phyloP scores from a whole-genome alignment of 2,329 filamentous ascomycete genomes.

The Colletotrichum lentis region DNA sequence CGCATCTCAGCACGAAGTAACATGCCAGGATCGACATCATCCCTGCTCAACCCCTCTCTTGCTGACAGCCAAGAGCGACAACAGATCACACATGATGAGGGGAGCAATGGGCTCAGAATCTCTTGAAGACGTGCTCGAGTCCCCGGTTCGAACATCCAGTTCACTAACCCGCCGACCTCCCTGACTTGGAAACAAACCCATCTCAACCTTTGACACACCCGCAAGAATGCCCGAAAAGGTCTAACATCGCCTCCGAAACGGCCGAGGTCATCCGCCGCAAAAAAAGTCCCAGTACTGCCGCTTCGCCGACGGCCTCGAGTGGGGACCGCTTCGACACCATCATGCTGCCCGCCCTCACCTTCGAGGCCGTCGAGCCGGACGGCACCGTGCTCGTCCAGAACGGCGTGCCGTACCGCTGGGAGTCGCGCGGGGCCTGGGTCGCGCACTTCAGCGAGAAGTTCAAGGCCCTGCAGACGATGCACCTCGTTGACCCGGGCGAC shows the following conservation, averaged over 20 bases:
- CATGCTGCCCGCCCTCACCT: conserved; percentile 31
- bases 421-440: conserved; percentile 23
- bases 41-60: background rate
- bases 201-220: background rate
- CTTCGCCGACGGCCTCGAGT: conserved; percentile 31
- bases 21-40: background rate
- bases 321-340: conserved; percentile 30
- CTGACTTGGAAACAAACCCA: no score
- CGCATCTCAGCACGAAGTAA: background rate
- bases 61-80: background rate
- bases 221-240: background rate
- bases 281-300: conserved; percentile 37
- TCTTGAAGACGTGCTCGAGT: background rate
- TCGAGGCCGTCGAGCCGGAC: conserved; percentile 15
- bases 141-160: no score
- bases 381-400: conserved; percentile 4
- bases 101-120: background rate
- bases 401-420: conserved; percentile 12
- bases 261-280: conserved; percentile 37
- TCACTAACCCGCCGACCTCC: background rate
- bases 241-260: conserved; percentile 16
- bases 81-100: background rate
- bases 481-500: conserved; percentile 21
- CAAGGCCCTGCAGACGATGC: conserved; percentile 11
- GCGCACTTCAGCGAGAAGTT: conserved; percentile 17